Base-by-base conservation (phyloP, 345 rosid species). In the Populus davidiana region DNA sequence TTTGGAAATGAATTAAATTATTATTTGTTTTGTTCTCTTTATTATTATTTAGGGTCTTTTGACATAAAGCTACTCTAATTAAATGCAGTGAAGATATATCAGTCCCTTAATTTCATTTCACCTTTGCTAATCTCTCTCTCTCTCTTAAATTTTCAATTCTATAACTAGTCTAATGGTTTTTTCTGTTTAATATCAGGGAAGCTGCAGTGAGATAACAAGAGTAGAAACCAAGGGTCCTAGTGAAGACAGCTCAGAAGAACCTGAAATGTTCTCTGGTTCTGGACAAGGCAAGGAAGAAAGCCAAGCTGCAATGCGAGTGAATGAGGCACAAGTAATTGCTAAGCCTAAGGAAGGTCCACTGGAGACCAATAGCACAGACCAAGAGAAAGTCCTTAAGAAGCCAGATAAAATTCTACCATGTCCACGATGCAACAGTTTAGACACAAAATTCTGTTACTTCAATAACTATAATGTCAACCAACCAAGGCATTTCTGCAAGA, bases 381-480 rank as follows among this genome's bases (percentile, higher is more conserved):
- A 90, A 73, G 97, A 90, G 70, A 85, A 79, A 75, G 78, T 89
- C 72, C 77, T 93, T 72, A 94, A 91, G 90, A 94, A 91, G 78
- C 97, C 92, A 0, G 95, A 91, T 79, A 94, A 93, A 87, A 90
- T 94, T 33, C 80, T 94, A 27, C 97, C 95, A 0, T 93, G 98
- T 75, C 98, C 98, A 1, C 92, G 98, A 43, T 94, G 98, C 85
- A 90, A 90, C 82, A 93, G 98, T 80, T 89, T 89, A 90, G 98
- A 94, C 70, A 93, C 98, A 16, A 93, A 94, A 84, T 93, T 94
- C 82, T 94, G 98, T 84, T 94, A 94, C 88, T 94, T 89, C 81
- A 94, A 94, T 81, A 94, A 94, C 80, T 94, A 94, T 80, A 94
- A 91, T 56, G 97, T 94, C 72, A 93, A 92, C 85, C 98, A 94